Percentiles rank a stretch among this genome's conserved stretches.
Evolutionary conservation across 768 basidiomycete species (phyloP).

Genomic region (Lepiota brunneoincarnata): DNA sequence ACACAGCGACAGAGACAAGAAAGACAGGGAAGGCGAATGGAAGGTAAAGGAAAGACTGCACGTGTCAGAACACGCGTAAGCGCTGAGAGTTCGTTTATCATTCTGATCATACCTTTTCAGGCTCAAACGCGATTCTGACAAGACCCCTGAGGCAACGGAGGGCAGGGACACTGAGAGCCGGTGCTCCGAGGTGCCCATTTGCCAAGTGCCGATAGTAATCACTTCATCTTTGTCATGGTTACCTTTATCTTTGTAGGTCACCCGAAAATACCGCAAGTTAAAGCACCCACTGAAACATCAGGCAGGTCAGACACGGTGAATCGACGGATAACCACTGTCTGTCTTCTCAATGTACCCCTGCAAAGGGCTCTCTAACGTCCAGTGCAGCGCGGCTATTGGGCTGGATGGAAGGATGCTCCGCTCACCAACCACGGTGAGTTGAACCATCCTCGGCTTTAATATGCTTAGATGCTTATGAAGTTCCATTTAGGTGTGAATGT

Average conservation of each 20-base stretch:
- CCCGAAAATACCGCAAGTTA: neutral
- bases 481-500: slow-evolving; percentile 52
- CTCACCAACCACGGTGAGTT: slow-evolving; percentile 70
- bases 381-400: slow-evolving; percentile 49
- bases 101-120: too few relatives aligned
- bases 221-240: slow-evolving; percentile 21
- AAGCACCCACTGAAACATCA: neutral
- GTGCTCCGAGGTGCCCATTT: slow-evolving; percentile 1
- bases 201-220: neutral
- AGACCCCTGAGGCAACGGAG: neutral
- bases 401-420: slow-evolving; percentile 73
- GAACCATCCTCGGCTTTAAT: neutral
- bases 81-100: too few relatives aligned
- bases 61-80: neutral
- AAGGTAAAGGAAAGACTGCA: neutral
- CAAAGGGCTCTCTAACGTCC: slow-evolving; percentile 1
- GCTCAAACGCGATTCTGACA: neutral
- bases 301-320: slow-evolving; percentile 73
- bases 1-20: too few relatives aligned
- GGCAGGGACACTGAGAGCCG: neutral
- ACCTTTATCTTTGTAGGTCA: slow-evolving; percentile 40
- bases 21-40: too few relatives aligned
- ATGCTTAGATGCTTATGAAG: neutral
- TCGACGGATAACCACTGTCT: slow-evolving; percentile 71
- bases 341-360: slow-evolving; percentile 19